Base-by-base conservation (phyloP, 768 basidiomycete genomes). In the Symmetrospora coprosmae region DNA sequence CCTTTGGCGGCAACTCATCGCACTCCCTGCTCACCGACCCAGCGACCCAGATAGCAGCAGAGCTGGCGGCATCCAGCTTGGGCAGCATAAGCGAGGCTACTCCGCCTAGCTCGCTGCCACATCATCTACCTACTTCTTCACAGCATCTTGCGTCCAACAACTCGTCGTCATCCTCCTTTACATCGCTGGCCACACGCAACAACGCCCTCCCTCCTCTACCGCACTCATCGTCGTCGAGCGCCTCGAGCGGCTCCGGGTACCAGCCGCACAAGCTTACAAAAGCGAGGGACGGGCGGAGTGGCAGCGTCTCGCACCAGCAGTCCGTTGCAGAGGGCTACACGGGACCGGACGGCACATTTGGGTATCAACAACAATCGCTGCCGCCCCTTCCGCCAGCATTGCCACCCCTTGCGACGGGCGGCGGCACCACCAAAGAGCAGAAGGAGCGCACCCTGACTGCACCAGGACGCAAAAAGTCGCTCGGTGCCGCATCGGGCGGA, bases 11-110 rank as follows among this genome's bases (percentile, higher is more conserved):
- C 38, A 39, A 39, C 38, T 13, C 19, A 13, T 13, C 19, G 19
- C 38, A 13, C 38, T 58, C 55, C 11, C 31, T 58, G 11, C 31
- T 58, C 13, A 23, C 40, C 13, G 55, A 58, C 27, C 55, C 55
- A 17, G 55, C 55, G 31, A 58, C 55, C 6, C 31, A 31, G 21
- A 41, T 58, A 16, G 55, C 55, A 21, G 55, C 55, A 31, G 55
- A 58, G 23, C 43, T 58, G 17, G 55, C 55, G 7, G 55, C 55
- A 4, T 58, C 43, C 7, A 43, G 39, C 19, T 30, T 58, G 38
- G n/a, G 17, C 9, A 35, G 8, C 50, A 37, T 11, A 5, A 35
- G 8, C 35, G 25, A 34, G 5, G 27, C 28, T 27, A 49, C 6
- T 5, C 27, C 23, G 28, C 33, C 16, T 8, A 53, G 9, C 45